Conservation (phyloP, 768 basidiomycete genomes). For the Lentinula boryana region DNA sequence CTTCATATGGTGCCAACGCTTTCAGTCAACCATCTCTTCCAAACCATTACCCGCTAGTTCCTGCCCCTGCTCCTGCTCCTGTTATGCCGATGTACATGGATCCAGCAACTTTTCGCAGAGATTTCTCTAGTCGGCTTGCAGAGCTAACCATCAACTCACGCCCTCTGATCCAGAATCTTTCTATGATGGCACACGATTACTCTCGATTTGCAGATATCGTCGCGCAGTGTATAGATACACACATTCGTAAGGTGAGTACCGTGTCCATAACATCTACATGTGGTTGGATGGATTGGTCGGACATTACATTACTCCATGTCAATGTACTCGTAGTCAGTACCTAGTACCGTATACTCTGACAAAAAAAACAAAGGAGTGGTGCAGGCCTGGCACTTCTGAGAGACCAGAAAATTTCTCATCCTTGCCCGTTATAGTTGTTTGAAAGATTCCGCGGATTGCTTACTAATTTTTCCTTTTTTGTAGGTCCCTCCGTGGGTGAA, state of each 20-base stretch:
- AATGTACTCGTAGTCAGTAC: neutral
- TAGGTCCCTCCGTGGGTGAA: constrained; percentile 89
- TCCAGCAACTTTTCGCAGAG: constrained; percentile 70
- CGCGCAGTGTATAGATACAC: constrained; percentile 74
- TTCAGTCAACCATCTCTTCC: constrained; percentile 22
- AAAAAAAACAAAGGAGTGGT: neutral
- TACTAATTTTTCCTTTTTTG: constrained; percentile 56
- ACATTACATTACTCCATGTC: neutral
- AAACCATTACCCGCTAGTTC: constrained; percentile 39
- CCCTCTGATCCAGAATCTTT: constrained; percentile 88
- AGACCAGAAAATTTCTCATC: constrained; percentile 15
- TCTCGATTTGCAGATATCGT: constrained; percentile 74
- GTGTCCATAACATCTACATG: neutral
- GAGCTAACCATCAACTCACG: constrained; percentile 92
- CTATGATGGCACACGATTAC: constrained; percentile 88
- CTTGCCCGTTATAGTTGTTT: constrained; percentile 13
- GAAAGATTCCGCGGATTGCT: constrained; percentile 49
- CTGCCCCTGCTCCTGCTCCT: constrained; percentile 28
- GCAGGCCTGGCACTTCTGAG: neutral
- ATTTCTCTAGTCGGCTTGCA: constrained; percentile 66
- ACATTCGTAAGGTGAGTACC: constrained; percentile 83
- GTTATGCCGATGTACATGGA: constrained; percentile 38
- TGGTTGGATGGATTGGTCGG: constrained; percentile 22
- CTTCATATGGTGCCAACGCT: constrained; percentile 3
- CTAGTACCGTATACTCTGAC: constrained; percentile 13